phyloP scores from a whole-genome alignment of 352 stramenopile species.

The Pythium apleroticum region DNA sequence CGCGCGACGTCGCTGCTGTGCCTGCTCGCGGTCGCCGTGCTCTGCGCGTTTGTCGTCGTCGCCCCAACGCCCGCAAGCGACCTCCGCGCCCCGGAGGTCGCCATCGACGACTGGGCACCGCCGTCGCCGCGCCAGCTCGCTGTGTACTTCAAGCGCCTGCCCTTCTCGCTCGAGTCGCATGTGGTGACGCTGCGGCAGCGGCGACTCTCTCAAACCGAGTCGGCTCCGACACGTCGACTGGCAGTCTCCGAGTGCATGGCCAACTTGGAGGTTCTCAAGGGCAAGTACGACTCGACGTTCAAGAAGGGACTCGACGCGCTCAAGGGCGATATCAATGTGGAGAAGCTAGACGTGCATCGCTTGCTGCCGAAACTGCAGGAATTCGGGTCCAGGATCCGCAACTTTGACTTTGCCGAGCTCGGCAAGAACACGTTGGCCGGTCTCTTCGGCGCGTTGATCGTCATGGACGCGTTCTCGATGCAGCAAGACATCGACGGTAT shows the following conservation, averaged over 20 bases:
- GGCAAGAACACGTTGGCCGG: background rate
- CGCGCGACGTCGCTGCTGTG: background rate
- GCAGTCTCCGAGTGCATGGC: no score
- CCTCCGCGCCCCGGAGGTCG: background rate
- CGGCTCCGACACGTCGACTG: background rate
- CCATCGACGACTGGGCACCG: background rate
- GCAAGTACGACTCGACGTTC: background rate
- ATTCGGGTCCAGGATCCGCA: background rate
- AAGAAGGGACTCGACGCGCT: background rate
- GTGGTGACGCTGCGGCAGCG: background rate
- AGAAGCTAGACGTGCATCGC: background rate
- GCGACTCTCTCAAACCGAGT: background rate
- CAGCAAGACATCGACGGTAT: background rate
- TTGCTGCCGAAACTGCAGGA: background rate
- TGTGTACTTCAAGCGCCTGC: conserved; percentile 1
- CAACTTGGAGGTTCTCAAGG: background rate
- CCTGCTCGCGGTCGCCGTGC: background rate
- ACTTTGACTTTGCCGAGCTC: conserved; percentile 9
- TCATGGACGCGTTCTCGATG: background rate
- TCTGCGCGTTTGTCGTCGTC: background rate
- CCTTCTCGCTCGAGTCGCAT: conserved; percentile 6
- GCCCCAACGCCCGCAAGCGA: background rate
- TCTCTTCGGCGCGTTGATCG: background rate
- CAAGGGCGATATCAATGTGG: background rate
- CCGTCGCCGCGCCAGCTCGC: background rate